These are phyloP conservation scores for Andrographis paniculata DNA, from an alignment of 305 asterid species.

Conservation along the genomic window DNA sequence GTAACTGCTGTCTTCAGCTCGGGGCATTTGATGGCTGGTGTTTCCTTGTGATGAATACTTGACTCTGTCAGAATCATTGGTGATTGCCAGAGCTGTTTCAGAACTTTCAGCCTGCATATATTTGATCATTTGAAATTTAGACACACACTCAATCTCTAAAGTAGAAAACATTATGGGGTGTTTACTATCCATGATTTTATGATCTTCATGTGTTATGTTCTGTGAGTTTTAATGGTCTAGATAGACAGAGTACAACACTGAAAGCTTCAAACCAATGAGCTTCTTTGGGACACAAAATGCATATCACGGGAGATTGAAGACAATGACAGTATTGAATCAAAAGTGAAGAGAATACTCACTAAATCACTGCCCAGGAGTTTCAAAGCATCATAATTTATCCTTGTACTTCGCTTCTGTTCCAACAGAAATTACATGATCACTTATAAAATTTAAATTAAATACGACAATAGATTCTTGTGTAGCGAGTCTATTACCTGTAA, in stretches of 20 bases:
- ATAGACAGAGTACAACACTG: too few relatives aligned
- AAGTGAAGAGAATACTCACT: constrained; percentile 17
- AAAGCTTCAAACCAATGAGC: too few relatives aligned
- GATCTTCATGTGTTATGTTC: too few relatives aligned
- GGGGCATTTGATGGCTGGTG: constrained; percentile 5
- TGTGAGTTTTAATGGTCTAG: too few relatives aligned
- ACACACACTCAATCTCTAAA: too few relatives aligned
- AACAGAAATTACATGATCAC: too few relatives aligned
- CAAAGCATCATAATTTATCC: constrained; percentile 32
- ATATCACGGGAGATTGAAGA: too few relatives aligned
- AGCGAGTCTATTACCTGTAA: constrained; percentile 14
- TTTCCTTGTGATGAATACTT: constrained; percentile 7
- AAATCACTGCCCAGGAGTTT: constrained; percentile 18
- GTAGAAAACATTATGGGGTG: too few relatives aligned
- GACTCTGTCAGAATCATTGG: constrained; percentile 13
- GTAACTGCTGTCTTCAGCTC: constrained; percentile 12
- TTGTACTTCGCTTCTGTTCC: constrained; percentile 30
- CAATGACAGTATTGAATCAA: too few relatives aligned
- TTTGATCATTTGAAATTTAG: not conserved
- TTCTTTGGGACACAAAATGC: not conserved
- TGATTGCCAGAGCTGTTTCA: constrained; percentile 9
- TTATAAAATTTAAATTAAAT: too few relatives aligned
- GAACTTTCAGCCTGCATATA: constrained; percentile 5
- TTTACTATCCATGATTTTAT: too few relatives aligned
- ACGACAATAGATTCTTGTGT: not conserved